Evolutionary conservation across 108 stramenopile genomes (phyloP), one percentile per base, ranked within the genome.

Genomic region (Bacterosira constricta): DNA sequence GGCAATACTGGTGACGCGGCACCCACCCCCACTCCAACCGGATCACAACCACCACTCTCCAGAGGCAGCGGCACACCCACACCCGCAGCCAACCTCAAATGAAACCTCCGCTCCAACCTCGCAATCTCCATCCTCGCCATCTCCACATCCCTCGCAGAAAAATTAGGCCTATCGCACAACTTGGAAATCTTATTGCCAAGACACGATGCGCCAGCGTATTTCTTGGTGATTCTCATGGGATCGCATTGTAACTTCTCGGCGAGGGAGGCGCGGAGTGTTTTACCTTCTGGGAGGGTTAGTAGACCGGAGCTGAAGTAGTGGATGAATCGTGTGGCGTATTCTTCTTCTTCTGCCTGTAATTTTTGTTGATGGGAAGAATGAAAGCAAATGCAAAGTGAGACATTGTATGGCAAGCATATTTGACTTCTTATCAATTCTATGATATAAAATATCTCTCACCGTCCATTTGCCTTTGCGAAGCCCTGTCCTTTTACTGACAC

Each of bases 161-260:
- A 83, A 50, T 75, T 70, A 26, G 87, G 71, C 4, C 82, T 77
- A 56, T 90, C 86, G 30, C 83, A 80, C 35, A 90, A 69, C 55
- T 92, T 83, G 54, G 85, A 89, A 13, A 87, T 90, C 37, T 90
- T 76, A 62, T 95, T 89, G 13, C 96, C 96, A 10, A 98, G 83
- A 68, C 96, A 96, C 30, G 92, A 81, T 26, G 96, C 91, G 7
- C 98, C 98, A 9, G 96, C 90, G 67, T 88, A 97, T 76, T 99
- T 99, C 77, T 99, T 99, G 21, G 98, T 98, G 71, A 99, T 97
- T 2, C 98, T 82, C 97, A 97, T 97, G 4, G 98, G 98, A 75
- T 97, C 96, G 69, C 98, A 99, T 51, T 92, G 86, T 11, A 99
- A 84, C 80, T 96, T 96, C 55, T 97, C 90, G 23, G 98, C 96